Conservation (phyloP, 2,329 filamentous ascomycete species). For the Aspergillus fumigatus region DNA sequence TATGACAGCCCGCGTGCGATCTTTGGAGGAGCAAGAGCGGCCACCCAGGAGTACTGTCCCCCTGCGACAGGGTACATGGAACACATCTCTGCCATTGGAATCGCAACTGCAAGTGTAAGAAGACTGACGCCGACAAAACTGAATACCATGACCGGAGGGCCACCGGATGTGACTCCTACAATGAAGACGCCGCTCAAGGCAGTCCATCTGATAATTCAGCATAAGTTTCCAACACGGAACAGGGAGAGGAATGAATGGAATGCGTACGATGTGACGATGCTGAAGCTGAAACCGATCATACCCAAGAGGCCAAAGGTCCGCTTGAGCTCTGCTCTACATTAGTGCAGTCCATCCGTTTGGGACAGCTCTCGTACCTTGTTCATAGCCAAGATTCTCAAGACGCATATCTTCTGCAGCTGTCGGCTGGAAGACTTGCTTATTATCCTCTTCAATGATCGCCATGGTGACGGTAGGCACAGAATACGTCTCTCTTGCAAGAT, state of each 20-base stretch:
- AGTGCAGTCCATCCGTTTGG: not conserved
- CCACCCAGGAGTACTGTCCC: constrained; percentile 57
- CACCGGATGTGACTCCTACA: constrained; percentile 52
- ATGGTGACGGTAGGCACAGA: constrained; percentile 7
- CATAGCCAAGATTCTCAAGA: constrained; percentile 37
- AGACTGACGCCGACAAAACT: constrained; percentile 52
- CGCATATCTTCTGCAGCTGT: constrained; percentile 30
- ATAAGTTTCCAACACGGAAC: not conserved
- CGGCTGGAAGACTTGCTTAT: constrained; percentile 17
- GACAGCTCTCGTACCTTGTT: constrained; percentile 29
- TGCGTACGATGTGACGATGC: constrained; percentile 50
- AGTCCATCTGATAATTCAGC: constrained; percentile 43
- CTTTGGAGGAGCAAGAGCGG: constrained; percentile 49
- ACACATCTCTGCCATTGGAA: constrained; percentile 58
- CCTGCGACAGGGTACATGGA: constrained; percentile 54
- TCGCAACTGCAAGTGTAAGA: constrained; percentile 50
- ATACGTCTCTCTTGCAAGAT: too few relatives aligned
- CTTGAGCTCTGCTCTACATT: constrained; percentile 46
- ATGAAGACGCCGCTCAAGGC: constrained; percentile 54
- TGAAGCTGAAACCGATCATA: constrained; percentile 58
- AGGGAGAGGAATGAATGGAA: not conserved
- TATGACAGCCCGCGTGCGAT: constrained; percentile 43
- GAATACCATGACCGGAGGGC: constrained; percentile 57
- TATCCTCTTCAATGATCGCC: constrained; percentile 22
- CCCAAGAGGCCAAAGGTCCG: constrained; percentile 52